phyloP scores from a whole-genome alignment of 106 monocot species.

The Dendrobium chrysotoxum region DNA sequence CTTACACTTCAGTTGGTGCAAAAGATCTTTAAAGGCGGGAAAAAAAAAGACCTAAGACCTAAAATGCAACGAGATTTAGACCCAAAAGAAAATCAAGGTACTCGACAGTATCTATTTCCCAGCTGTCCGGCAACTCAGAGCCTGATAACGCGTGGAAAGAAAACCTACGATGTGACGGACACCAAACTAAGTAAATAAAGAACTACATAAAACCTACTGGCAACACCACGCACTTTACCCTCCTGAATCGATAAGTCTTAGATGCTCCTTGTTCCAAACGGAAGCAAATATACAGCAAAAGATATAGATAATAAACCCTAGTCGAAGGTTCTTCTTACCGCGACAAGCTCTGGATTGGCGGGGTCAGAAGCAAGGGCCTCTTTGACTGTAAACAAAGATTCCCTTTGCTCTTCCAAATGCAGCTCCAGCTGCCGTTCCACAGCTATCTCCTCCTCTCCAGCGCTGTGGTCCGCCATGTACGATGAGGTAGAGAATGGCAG shows the following conservation, averaged over 20 bases:
- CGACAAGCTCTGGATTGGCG: constrained; percentile 53
- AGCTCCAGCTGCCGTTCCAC: constrained; percentile 64
- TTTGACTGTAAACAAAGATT: constrained; percentile 49
- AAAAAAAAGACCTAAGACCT: no score
- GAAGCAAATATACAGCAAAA: neutral
- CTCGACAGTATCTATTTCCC: no score
- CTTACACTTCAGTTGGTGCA: no score
- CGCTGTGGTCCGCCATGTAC: constrained; percentile 37
- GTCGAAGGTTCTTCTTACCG: constrained; percentile 15
- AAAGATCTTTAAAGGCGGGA: no score
- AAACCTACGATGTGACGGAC: neutral
- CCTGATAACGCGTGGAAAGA: neutral
- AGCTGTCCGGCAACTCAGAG: no score
- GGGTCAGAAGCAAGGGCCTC: constrained; percentile 70
- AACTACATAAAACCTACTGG: neutral
- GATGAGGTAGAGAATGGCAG: neutral
- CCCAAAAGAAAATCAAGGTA: no score
- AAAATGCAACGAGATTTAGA: no score
- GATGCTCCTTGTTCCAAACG: neutral
- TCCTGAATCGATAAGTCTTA: neutral
- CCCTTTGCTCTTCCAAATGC: constrained; percentile 64
- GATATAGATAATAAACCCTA: neutral
- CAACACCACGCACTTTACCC: neutral
- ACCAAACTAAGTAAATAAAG: neutral
- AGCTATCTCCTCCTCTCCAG: constrained; percentile 30